Evolutionary conservation across 2,329 filamentous ascomycete genomes (phyloP), one percentile per base, ranked within the genome.

Genomic region (Akanthomyces muscarius): DNA sequence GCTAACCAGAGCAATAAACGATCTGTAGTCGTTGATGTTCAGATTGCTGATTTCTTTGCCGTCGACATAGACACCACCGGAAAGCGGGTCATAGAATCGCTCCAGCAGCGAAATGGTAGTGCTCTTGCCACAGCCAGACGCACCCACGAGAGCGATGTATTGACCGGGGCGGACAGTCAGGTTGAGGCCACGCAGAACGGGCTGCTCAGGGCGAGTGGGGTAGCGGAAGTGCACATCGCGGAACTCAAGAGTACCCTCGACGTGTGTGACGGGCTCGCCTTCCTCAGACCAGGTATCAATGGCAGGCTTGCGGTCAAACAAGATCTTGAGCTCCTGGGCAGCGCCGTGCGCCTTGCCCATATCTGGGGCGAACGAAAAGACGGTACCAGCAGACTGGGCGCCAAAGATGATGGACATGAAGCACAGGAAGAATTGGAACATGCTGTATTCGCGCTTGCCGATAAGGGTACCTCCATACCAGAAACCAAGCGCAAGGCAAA

Each of bases 141-240:
- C 89, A n/a, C 95, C 95, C 10, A 98, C 95, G 2, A 98, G 84
- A 0, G 94, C 95, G 8, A 94, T 84, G 69, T 94, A 95, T 72
- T 94, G 90, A 4, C 91, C 91, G 0, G 90, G 90, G 33, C 87
- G 85, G 48, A 94, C 85, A 16, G 78, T 80, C 7, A 94, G 81
- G 74, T 94, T 88, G 13, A 97, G 81, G 0, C 93, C 94, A 33
- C 91, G 89, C 3, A 98, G 86, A 0, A 98, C 92, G n/a, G 92
- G 91, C 69, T 96, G 91, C 68, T 97, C 92, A 0, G 91, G 90
- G 1, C 95, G 86, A 0, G 92, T 96, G 0, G 94, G 93, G 71
- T 98, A 99, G 48, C 92, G 86, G 83, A 97, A 98, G 73, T 97
- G 92, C 2, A 98, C 92, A 67, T 96, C 88, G 23, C 90, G 87